Conservation (phyloP, 106 monocot genomes). For the Hemerocallis citrina region DNA sequence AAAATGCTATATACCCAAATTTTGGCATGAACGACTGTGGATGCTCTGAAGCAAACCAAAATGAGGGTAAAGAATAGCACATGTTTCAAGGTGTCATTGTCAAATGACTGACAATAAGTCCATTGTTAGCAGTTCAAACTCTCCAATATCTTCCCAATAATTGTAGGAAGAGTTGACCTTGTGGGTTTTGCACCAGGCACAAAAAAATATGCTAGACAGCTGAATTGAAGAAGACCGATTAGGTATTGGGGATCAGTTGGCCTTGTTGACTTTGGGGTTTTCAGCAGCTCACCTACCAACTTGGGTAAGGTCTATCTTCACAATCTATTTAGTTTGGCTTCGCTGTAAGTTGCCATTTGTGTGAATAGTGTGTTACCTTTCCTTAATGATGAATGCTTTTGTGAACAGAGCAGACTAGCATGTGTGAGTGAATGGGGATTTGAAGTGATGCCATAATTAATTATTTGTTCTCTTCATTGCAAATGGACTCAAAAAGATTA, state of each 20-base stretch:
- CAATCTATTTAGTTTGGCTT: neutral
- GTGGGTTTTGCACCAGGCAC: too few species aligned
- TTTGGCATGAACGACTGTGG: too few species aligned
- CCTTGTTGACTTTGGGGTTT: neutral
- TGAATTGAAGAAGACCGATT: neutral
- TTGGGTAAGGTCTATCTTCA: neutral
- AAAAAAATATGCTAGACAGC: too few species aligned
- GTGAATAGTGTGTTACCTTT: too few species aligned
- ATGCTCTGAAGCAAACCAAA: too few species aligned
- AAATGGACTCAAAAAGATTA: conserved; percentile 16
- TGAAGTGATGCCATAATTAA: conserved; percentile 5
- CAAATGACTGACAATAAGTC: too few species aligned
- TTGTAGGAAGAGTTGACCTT: neutral
- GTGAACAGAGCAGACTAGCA: neutral
- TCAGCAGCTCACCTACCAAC: conserved; percentile 2
- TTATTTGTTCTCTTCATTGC: neutral
- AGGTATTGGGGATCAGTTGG: neutral
- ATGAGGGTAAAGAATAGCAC: too few species aligned
- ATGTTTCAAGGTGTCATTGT: too few species aligned
- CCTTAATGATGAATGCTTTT: neutral
- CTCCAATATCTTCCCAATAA: neutral
- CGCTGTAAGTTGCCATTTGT: too few species aligned
- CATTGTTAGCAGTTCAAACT: conserved; percentile 8
- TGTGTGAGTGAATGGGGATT: neutral
- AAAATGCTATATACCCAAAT: too few species aligned